Evolutionary conservation across 176 grass and related monocot species (phyloP).

Genomic region (Phoenix roebelenii): DNA sequence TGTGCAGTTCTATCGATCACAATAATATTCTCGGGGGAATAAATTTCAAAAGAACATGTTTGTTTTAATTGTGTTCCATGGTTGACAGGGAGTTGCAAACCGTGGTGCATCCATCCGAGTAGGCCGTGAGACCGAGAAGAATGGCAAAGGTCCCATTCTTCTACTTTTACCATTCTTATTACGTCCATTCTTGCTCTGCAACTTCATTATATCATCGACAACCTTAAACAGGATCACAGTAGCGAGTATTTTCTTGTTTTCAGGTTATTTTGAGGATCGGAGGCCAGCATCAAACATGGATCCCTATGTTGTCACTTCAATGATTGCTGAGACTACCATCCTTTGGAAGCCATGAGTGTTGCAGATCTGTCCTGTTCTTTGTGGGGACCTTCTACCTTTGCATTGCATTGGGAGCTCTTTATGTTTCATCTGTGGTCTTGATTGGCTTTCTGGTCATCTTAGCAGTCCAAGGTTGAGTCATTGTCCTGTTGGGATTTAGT

Average conservation of each 20-base stretch:
- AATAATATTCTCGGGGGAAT: too few species aligned
- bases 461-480: too few species aligned
- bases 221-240: neutral
- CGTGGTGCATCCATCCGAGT: conserved; percentile 90
- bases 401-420: too few species aligned
- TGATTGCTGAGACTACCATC: conserved; percentile 90
- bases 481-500: too few species aligned
- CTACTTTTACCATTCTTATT: neutral
- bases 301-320: conserved; percentile 83
- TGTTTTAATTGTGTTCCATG: neutral
- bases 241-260: conserved; percentile 1
- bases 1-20: neutral
- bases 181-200: neutral
- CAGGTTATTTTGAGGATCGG: conserved; percentile 90
- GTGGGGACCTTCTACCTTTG: too few species aligned
- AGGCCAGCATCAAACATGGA: conserved; percentile 99
- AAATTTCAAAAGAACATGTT: neutral
- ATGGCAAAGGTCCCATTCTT: conserved; percentile 59
- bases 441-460: too few species aligned
- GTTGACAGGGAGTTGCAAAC: conserved; percentile 74
- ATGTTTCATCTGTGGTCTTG: too few species aligned
- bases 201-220: neutral
- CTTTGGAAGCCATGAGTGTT: conserved; percentile 47
- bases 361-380: too few species aligned
- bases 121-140: conserved; percentile 78